Percentiles rank a stretch among this genome's conserved stretches.
Evolutionary conservation across 2,329 filamentous ascomycete genomes (phyloP).

Genomic region (Sclerotinia sclerotiorum): DNA sequence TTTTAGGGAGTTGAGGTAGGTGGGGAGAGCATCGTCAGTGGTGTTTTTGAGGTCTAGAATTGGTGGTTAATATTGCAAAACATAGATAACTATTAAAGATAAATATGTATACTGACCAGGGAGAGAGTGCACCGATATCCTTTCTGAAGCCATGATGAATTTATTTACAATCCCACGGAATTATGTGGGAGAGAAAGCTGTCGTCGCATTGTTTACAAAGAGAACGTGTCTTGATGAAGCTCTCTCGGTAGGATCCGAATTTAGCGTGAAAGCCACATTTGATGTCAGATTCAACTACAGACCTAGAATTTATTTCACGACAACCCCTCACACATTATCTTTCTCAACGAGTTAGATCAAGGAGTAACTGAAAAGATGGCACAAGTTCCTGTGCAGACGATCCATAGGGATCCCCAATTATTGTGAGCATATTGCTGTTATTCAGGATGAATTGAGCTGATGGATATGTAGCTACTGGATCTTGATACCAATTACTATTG

Average conservation of each 20-base stretch:
- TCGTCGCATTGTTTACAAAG: constrained; percentile 24
- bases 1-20: constrained; percentile 85
- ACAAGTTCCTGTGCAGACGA: constrained; percentile 84
- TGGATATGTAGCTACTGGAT: constrained; percentile 84
- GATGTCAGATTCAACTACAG: constrained; percentile 28
- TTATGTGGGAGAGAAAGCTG: constrained; percentile 20
- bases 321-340: constrained; percentile 19
- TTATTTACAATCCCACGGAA: constrained; percentile 7
- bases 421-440: constrained; percentile 64
- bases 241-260: constrained; percentile 24
- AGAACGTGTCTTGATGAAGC: constrained; percentile 40
- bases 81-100: background rate
- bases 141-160: constrained; percentile 23
- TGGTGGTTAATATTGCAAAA: constrained; percentile 3
- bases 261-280: constrained; percentile 36
- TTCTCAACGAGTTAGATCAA: background rate
- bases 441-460: constrained; percentile 30
- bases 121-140: constrained; percentile 24
- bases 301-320: constrained; percentile 9
- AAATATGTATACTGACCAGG: constrained; percentile 27
- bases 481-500: constrained; percentile 91
- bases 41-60: constrained; percentile 88
- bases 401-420: constrained; percentile 95
- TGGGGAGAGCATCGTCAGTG: constrained; percentile 88
- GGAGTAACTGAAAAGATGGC: constrained; percentile 61